Conservation (phyloP, 768 basidiomycete species). For the Cyclocybe aegerita region DNA sequence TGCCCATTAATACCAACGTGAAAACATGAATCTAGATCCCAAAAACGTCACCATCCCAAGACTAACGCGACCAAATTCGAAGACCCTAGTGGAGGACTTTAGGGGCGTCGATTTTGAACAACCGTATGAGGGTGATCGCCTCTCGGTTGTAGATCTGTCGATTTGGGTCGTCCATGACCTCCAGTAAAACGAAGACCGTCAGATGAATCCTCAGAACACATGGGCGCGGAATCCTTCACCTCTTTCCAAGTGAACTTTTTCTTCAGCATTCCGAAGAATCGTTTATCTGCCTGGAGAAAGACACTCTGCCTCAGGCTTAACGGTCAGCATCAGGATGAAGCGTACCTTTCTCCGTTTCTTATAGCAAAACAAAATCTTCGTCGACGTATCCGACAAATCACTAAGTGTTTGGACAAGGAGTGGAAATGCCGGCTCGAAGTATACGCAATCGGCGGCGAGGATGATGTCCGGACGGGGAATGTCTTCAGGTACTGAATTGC, state of each 20-base stretch:
- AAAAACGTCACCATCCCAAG: neutral
- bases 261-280: slow-evolving; percentile 79
- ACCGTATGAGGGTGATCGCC: slow-evolving; percentile 60
- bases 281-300: slow-evolving; percentile 71
- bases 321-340: neutral
- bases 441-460: slow-evolving; percentile 93
- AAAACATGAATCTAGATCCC: neutral
- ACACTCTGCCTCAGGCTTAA: neutral
- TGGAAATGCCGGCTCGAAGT: slow-evolving; percentile 92
- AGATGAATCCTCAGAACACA: neutral
- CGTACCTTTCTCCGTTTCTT: slow-evolving; percentile 88
- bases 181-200: slow-evolving; percentile 1
- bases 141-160: slow-evolving; percentile 58
- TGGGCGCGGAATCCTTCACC: slow-evolving; percentile 29
- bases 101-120: slow-evolving; percentile 30
- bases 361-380: slow-evolving; percentile 87
- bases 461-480: slow-evolving; percentile 61
- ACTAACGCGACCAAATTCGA: no score
- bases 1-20: neutral
- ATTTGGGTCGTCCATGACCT: slow-evolving; percentile 68
- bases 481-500: slow-evolving; percentile 49
- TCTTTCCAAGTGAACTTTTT: slow-evolving; percentile 76
- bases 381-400: slow-evolving; percentile 52
- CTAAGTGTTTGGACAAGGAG: slow-evolving; percentile 79
- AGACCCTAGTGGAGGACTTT: slow-evolving; percentile 6